phyloP scores from a whole-genome alignment of 352 stramenopile species.

The Plasmopara muralis region DNA sequence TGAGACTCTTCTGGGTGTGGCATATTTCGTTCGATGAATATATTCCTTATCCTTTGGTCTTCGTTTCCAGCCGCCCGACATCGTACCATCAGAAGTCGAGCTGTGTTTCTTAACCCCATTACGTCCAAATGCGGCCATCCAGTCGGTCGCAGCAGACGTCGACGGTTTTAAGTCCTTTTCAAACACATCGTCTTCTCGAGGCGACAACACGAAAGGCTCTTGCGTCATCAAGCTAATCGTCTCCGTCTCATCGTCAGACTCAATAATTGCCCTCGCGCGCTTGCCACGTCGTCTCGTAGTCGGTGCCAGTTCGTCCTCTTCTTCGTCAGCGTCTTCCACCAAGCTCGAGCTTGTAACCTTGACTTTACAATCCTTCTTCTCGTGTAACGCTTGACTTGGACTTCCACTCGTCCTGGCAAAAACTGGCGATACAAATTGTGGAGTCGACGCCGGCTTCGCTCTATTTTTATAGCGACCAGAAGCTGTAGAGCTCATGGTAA shows the following conservation, averaged over 20 bases:
- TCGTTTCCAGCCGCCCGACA: constrained; percentile 17
- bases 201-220: constrained; percentile 31
- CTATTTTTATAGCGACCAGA: constrained; percentile 7
- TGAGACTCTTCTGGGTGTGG: constrained; percentile 4
- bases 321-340: constrained; percentile 37
- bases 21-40: constrained; percentile 1
- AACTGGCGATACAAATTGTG: constrained; percentile 35
- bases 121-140: constrained; percentile 56
- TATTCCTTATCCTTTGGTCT: constrained; percentile 7
- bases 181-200: constrained; percentile 21
- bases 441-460: constrained; percentile 1
- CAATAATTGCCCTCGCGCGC: constrained; percentile 52
- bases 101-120: constrained; percentile 24
- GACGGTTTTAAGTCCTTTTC: constrained; percentile 23
- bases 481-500: constrained; percentile 26
- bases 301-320: constrained; percentile 39
- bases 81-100: background rate
- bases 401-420: constrained; percentile 20
- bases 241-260: constrained; percentile 51
- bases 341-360: constrained; percentile 24
- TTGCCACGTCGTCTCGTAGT: constrained; percentile 32
- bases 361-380: constrained; percentile 3
- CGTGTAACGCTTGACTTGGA: background rate
- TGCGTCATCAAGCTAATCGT: constrained; percentile 9
- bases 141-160: constrained; percentile 34